Conservation (phyloP, 441 rosid genomes). For the Croton laevigatus region DNA sequence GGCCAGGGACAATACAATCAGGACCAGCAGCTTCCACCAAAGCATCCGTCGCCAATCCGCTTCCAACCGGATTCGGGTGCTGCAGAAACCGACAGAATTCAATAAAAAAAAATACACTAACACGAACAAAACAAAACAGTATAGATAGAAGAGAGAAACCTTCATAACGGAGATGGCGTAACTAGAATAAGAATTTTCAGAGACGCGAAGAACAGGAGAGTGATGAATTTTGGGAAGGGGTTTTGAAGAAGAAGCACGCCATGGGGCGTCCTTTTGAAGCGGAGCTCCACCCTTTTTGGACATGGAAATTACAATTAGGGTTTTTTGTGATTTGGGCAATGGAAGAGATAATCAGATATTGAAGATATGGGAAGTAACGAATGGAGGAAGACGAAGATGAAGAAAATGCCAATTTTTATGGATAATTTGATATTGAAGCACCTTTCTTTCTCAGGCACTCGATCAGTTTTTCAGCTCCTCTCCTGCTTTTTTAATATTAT, state of each 20-base stretch:
- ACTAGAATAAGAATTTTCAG: slow-evolving; percentile 45
- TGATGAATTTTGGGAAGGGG: slow-evolving; percentile 74
- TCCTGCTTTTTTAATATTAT: too few relatives aligned
- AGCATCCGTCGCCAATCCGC: slow-evolving; percentile 71
- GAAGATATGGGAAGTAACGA: neutral
- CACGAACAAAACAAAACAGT: neutral
- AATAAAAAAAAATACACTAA: neutral
- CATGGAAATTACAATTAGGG: slow-evolving; percentile 32
- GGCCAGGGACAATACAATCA: slow-evolving; percentile 84
- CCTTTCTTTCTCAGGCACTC: neutral
- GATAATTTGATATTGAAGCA: neutral
- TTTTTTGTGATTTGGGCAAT: neutral
- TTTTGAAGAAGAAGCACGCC: slow-evolving; percentile 58
- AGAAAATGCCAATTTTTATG: neutral
- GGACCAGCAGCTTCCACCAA: slow-evolving; percentile 88
- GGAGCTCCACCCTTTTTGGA: slow-evolving; percentile 46
- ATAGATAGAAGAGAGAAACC: slow-evolving; percentile 26
- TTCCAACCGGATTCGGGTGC: slow-evolving; percentile 80
- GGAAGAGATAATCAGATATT: neutral
- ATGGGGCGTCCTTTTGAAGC: slow-evolving; percentile 72
- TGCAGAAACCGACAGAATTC: slow-evolving; percentile 22
- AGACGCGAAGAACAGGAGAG: slow-evolving; percentile 57
- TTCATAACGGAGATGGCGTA: slow-evolving; percentile 67
- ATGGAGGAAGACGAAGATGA: neutral
- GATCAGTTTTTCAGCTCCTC: too few relatives aligned